phyloP scores from a whole-genome alignment of 257 asterid species.

The Nicotiana obtusifolia region DNA sequence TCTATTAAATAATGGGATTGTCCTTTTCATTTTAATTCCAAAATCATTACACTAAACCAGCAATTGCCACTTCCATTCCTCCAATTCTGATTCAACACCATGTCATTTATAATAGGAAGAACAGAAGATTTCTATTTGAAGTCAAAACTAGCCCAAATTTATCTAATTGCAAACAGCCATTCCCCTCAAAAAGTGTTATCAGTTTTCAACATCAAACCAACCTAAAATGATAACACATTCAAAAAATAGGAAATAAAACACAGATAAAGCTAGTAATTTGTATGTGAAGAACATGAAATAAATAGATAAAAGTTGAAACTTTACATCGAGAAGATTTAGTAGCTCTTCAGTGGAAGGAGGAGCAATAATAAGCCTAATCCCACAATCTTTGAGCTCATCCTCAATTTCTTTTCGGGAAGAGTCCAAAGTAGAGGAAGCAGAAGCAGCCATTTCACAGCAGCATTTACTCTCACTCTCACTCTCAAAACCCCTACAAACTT shows the following conservation, averaged over 20 bases:
- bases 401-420: neutral
- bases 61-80: neutral
- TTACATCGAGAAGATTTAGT: conserved; percentile 12
- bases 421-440: neutral
- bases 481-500: neutral
- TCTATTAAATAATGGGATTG: neutral
- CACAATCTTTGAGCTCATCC: neutral
- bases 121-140: neutral
- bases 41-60: neutral
- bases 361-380: neutral
- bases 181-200: neutral
- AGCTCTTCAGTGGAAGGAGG: conserved; percentile 12
- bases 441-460: neutral
- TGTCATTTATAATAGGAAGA: neutral
- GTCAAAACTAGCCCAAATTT: neutral
- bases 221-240: neutral
- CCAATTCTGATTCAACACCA: neutral
- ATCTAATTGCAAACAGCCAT: neutral
- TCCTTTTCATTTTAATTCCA: neutral
- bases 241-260: neutral
- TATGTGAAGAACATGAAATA: neutral
- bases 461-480: neutral
- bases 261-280: neutral
- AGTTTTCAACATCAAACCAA: neutral
- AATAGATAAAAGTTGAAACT: neutral